phyloP scores from a whole-genome alignment of 768 basidiomycete species.

The Kwoniella newhampshirensis region DNA sequence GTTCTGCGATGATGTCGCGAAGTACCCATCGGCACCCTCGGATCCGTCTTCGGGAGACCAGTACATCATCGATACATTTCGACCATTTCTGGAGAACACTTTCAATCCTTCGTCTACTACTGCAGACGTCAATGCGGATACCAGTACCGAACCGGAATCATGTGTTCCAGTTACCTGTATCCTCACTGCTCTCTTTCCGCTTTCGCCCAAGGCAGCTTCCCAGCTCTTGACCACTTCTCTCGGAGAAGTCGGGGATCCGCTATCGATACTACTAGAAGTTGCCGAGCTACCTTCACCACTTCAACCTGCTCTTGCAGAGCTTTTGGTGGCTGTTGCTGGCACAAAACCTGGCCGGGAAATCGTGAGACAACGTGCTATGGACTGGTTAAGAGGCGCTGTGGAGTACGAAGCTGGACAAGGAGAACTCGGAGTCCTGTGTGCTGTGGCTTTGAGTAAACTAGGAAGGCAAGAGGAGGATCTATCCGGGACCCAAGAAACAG shows the following conservation, averaged over 20 bases:
- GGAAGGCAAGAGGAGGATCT: slow-evolving; percentile 56
- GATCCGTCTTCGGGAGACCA: not conserved
- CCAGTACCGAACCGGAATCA: slow-evolving; percentile 11
- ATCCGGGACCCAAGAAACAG: not conserved
- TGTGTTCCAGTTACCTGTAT: slow-evolving; percentile 28
- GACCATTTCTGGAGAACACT: slow-evolving; percentile 12
- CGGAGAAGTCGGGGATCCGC: slow-evolving; percentile 18
- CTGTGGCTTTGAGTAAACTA: slow-evolving; percentile 76
- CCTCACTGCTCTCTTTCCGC: slow-evolving; percentile 30
- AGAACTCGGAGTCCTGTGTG: slow-evolving; percentile 65
- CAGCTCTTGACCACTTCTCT: slow-evolving; percentile 21
- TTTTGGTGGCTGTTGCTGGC: slow-evolving; percentile 73
- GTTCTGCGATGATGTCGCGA: slow-evolving; percentile 13
- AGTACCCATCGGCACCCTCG: not conserved
- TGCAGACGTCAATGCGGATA: slow-evolving; percentile 4
- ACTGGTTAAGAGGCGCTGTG: slow-evolving; percentile 69
- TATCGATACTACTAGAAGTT: slow-evolving; percentile 58
- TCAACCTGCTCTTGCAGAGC: slow-evolving; percentile 65
- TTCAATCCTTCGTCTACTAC: slow-evolving; percentile 6
- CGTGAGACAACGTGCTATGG: slow-evolving; percentile 60
- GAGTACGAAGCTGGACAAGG: slow-evolving; percentile 44
- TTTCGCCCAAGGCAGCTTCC: slow-evolving; percentile 16
- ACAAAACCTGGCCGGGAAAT: slow-evolving; percentile 69
- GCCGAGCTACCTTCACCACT: slow-evolving; percentile 65
- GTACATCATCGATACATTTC: slow-evolving; percentile 10